These are phyloP conservation scores for Elaphomyces granulatus DNA, from an alignment of 495 filamentous ascomycete genomes.

Conservation along the genomic window DNA sequence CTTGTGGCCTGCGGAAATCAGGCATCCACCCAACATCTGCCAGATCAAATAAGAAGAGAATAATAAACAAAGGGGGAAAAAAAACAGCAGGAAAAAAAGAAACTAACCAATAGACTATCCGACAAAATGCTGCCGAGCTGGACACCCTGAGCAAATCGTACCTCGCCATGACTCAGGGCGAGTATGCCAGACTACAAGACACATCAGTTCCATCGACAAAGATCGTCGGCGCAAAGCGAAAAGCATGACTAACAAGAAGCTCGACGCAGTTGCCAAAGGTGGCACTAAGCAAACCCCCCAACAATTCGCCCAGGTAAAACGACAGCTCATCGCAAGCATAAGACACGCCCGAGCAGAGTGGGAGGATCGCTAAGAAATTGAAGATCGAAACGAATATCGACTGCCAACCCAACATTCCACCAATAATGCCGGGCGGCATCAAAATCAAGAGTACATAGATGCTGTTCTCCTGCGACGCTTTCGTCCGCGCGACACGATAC, in stretches of 20 bases:
- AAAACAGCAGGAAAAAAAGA: too few species aligned
- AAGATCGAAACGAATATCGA: constrained; percentile 10
- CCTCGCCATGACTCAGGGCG: constrained; percentile 9
- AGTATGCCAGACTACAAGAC: constrained; percentile 9
- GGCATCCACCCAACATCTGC: constrained; percentile 11
- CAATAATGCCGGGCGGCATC: constrained; percentile 12
- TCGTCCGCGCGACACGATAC: too few species aligned
- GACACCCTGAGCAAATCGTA: constrained; percentile 12
- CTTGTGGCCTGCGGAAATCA: constrained; percentile 10
- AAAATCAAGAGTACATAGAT: constrained; percentile 7
- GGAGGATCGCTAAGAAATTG: constrained; percentile 13
- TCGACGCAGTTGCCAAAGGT: constrained; percentile 17
- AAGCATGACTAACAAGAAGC: constrained; percentile 10
- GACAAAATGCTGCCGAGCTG: constrained; percentile 17
- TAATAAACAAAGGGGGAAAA: too few species aligned
- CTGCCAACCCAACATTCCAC: constrained; percentile 9
- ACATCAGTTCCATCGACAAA: neutral
- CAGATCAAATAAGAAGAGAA: too few species aligned
- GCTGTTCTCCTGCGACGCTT: too few species aligned
- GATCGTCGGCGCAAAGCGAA: too few species aligned
- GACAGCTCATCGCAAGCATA: constrained; percentile 10
- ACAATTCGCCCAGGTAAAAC: constrained; percentile 8
- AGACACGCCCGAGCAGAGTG: constrained; percentile 10
- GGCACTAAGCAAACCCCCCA: constrained; percentile 14
- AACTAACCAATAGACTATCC: constrained; percentile 24